Conservation (phyloP, 2,329 filamentous ascomycete species). For the Podosphaera fusca region DNA sequence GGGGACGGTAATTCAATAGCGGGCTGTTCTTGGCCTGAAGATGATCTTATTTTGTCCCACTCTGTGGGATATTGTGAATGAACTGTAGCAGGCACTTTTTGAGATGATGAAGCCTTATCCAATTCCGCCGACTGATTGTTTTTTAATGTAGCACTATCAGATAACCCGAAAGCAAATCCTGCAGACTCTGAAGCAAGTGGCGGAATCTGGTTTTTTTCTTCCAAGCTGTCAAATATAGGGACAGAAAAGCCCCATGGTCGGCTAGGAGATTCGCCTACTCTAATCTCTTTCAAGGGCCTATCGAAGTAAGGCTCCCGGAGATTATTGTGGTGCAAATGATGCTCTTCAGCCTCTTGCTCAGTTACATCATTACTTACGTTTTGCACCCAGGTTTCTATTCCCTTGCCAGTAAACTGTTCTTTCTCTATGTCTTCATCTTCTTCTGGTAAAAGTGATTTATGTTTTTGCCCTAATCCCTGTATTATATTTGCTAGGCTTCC, state of each 20-base stretch:
- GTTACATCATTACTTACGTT: conserved; percentile 38
- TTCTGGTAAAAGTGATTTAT: conserved; percentile 62
- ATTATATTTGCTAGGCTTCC: conserved; percentile 77
- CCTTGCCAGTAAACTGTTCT: conserved; percentile 36
- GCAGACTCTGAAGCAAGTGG: conserved; percentile 27
- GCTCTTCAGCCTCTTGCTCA: conserved; percentile 16
- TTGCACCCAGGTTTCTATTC: conserved; percentile 72
- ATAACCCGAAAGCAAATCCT: conserved; percentile 31
- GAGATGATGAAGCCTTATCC: too few species aligned
- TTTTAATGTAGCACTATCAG: too few species aligned
- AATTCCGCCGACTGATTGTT: not conserved
- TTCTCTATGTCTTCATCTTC: conserved; percentile 22
- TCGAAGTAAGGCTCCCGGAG: conserved; percentile 58
- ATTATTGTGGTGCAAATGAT: conserved; percentile 17
- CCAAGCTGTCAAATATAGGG: conserved; percentile 29
- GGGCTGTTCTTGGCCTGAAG: conserved; percentile 4
- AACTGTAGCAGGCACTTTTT: too few species aligned
- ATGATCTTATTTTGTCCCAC: not conserved
- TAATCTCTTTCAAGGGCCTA: conserved; percentile 62
- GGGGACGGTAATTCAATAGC: conserved; percentile 10
- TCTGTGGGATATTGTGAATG: too few species aligned
- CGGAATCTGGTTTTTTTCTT: conserved; percentile 22
- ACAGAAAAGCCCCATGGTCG: conserved; percentile 82
- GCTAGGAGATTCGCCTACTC: conserved; percentile 84
- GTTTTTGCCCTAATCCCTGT: conserved; percentile 64